Evolutionary conservation across 2,329 filamentous ascomycete species (phyloP), one percentile per base, ranked within the genome.

Genomic region (Elsinoe australis): DNA sequence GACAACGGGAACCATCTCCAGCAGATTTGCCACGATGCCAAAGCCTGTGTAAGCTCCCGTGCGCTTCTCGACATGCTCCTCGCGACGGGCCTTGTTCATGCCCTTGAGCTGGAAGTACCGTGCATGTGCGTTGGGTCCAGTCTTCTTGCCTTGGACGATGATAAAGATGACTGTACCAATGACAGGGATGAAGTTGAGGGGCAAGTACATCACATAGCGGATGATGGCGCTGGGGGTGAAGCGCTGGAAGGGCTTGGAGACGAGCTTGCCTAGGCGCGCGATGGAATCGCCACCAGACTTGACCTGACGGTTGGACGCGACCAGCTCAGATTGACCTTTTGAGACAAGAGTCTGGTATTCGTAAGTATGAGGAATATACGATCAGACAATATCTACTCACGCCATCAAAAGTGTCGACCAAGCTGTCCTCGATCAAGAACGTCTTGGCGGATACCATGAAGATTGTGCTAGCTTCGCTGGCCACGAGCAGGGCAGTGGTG

Each of bases 101-200:
- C 79, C 78, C 70, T 95, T 96, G 53, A 96, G 74, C 69, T 94
- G 86, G 64, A 95, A 95, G 67, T 95, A 95, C 67, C 92, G 64
- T 3, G 65, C 62, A 59, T 79, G 74, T 29, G 72, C 70, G 1
- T 68, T 68, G 32, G 79, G 78, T 2, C 75, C 79, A 19, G 68
- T 62, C 50, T 69, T 71, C 58, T 64, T 64, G 14, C 67, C 70
- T 65, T 95, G 87, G 12, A 94, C 63, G 21, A 84, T 63, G 26
- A 95, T 75, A 64, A 94, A 96, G 3, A 88, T 69, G 5, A 81
- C 70, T 0, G 89, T 95, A 4, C 90, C 90, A 14, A 95, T 78
- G 0, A 95, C 75, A 0, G 90, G 90, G 46, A 96, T 88, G 62
- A 95, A 88, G 69, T 95, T 96, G 52, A 96, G 74, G 8, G 90